Conservation (phyloP, 2,329 filamentous ascomycete species). For the Myriosclerotinia curreyana region DNA sequence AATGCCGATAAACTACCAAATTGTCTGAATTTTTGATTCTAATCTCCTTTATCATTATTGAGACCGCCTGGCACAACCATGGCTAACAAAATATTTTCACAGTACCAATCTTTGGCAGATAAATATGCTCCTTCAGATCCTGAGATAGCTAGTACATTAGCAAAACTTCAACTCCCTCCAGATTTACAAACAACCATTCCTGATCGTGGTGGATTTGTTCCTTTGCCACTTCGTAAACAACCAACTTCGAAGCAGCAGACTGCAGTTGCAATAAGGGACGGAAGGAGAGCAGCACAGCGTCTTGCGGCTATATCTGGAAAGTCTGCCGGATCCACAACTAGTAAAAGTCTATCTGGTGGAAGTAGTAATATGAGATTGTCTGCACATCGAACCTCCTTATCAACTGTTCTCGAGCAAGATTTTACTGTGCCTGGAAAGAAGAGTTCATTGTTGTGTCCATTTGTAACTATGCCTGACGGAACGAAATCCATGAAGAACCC, state of each 20-base stretch:
- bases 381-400: conserved; percentile 53
- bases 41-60: conserved; percentile 22
- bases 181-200: conserved; percentile 37
- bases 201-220: conserved; percentile 36
- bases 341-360: conserved; percentile 43
- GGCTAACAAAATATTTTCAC: conserved; percentile 37
- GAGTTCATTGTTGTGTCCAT: conserved; percentile 78
- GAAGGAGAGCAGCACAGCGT: conserved; percentile 55
- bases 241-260: conserved; percentile 51
- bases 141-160: conserved; percentile 64
- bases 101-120: conserved; percentile 65
- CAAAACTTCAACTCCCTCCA: conserved; percentile 64
- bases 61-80: conserved; percentile 1
- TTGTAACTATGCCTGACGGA: conserved; percentile 46
- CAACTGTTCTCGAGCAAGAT: conserved; percentile 75
- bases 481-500: conserved; percentile 28
- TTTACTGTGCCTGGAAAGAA: conserved; percentile 84
- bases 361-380: conserved; percentile 43
- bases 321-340: conserved; percentile 44
- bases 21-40: conserved; percentile 46
- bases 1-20: conserved; percentile 60
- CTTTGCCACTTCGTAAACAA: conserved; percentile 35
- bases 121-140: conserved; percentile 61
- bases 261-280: conserved; percentile 62
- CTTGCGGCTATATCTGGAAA: conserved; percentile 48